Evolutionary conservation across 768 basidiomycete species (phyloP).

Genomic region (Pluteus cervinus): DNA sequence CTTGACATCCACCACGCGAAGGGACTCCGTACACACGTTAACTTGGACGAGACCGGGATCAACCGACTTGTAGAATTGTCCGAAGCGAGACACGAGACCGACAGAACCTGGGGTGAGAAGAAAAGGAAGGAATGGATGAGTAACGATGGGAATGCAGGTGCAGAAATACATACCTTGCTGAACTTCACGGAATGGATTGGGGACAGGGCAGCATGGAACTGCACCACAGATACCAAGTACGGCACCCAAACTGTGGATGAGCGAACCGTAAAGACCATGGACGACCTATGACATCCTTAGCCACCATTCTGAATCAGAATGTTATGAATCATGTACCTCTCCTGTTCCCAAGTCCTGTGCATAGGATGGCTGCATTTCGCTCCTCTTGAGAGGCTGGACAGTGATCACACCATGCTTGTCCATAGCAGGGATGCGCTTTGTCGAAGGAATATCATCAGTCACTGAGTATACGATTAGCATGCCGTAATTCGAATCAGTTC

Average conservation of each 20-base stretch:
- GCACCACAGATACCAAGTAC: slow-evolving; percentile 67
- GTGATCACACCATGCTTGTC: slow-evolving; percentile 47
- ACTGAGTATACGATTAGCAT: slow-evolving; percentile 34
- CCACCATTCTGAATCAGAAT: not conserved
- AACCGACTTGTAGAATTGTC: slow-evolving; percentile 94
- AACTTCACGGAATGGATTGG: slow-evolving; percentile 83
- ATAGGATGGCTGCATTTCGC: slow-evolving; percentile 93
- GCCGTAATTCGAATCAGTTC: slow-evolving; percentile 4
- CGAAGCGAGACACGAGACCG: slow-evolving; percentile 89
- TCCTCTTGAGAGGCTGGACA: slow-evolving; percentile 81
- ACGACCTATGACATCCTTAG: slow-evolving; percentile 42
- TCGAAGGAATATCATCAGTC: slow-evolving; percentile 50
- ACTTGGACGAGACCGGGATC: slow-evolving; percentile 89
- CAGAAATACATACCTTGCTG: slow-evolving; percentile 54
- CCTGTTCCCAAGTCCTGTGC: slow-evolving; percentile 79
- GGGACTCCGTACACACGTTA: slow-evolving; percentile 89
- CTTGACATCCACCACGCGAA: slow-evolving; percentile 89
- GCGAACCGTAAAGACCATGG: slow-evolving; percentile 82
- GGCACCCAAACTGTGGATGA: slow-evolving; percentile 65
- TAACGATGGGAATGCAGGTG: slow-evolving; percentile 1
- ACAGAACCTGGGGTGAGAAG: slow-evolving; percentile 57
- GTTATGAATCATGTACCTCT: slow-evolving; percentile 30
- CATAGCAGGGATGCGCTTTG: slow-evolving; percentile 15
- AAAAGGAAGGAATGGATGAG: slow-evolving; percentile 3
- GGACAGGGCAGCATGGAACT: slow-evolving; percentile 73